Evolutionary conservation across 2,329 filamentous ascomycete species (phyloP), one percentile per base, ranked within the genome.

Genomic region (Fusarium duplospermum): DNA sequence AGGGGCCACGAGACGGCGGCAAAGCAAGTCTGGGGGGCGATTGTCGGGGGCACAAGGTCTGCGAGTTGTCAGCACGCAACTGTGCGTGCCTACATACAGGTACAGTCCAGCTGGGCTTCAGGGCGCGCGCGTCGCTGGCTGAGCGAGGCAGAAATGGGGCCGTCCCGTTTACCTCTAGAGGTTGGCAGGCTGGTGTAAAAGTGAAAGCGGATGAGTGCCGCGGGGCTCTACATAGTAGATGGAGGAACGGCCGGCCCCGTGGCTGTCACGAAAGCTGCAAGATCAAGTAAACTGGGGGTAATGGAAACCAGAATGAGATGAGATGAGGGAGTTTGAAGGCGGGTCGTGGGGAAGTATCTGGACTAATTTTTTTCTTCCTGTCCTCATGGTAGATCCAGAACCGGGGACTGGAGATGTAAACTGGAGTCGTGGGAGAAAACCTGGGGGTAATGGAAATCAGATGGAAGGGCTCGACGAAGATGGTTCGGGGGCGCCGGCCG

Each of bases 201-300:
- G 42, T 56, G 60, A 66, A 70, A 64, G 64, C 60, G 60, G 61
- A 52, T 58, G 72, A 66, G 69, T 67, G 66, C 57, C 63, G 73
- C 62, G 69, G 66, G 67, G 75, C 68, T 31, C 67, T 18, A 24
- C 13, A 9, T 24, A 6, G 45, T 9, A 29, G 66, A 66, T 56
- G 42, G 63, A 64, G 66, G 64, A 54, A 67, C 69, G 72, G 71
- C 40, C 64, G 60, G 72, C 67, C 68, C 67, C 71, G 76, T 78
- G 77, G 77, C 74, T 77, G 74, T 76, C 72, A 69, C 68, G 76
- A 74, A 66, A 72, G 70, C 76, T 80, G 79, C 79, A 80, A 77
- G 75, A 83, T 82, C 78, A 83, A 78, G 82, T 83, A 83, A 83
- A 78, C 77, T 77, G 80, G 80, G 80, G 80, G 81, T 83, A 83